These are phyloP conservation scores for Gynandropsis gynandra DNA, from an alignment of 345 rosid genomes.

Conservation along the genomic window DNA sequence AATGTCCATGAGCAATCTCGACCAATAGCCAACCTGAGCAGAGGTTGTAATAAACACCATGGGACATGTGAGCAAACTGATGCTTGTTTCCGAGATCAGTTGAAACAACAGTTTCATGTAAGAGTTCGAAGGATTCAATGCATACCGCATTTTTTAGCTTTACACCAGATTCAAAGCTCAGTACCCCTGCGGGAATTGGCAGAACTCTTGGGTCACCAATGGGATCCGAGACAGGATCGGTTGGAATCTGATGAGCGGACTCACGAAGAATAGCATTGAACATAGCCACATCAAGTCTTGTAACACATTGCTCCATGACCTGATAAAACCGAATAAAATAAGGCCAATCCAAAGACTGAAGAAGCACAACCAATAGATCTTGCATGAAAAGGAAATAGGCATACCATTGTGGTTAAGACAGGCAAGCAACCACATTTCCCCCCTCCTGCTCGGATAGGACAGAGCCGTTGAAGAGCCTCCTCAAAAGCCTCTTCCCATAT, in stretches of 20 bases:
- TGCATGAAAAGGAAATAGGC: slow-evolving; percentile 1
- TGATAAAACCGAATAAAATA: slow-evolving; percentile 38
- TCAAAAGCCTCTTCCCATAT: slow-evolving; percentile 79
- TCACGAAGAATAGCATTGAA: slow-evolving; percentile 96
- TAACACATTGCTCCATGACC: slow-evolving; percentile 86
- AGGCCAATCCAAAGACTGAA: slow-evolving; percentile 26
- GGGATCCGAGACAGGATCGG: slow-evolving; percentile 85
- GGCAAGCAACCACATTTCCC: slow-evolving; percentile 83
- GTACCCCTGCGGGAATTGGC: slow-evolving; percentile 92
- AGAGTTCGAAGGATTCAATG: neutral
- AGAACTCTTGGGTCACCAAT: slow-evolving; percentile 75
- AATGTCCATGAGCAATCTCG: slow-evolving; percentile 67
- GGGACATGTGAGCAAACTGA: neutral
- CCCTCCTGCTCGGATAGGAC: slow-evolving; percentile 75
- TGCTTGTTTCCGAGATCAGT: slow-evolving; percentile 10
- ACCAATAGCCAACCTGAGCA: slow-evolving; percentile 86
- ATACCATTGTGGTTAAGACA: slow-evolving; percentile 62
- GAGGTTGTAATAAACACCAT: slow-evolving; percentile 8
- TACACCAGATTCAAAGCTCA: slow-evolving; percentile 98
- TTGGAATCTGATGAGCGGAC: slow-evolving; percentile 84
- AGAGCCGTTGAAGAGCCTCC: slow-evolving; percentile 66
- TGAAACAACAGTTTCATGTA: neutral
- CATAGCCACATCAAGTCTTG: slow-evolving; percentile 91
- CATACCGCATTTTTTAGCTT: slow-evolving; percentile 83
- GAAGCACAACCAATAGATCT: slow-evolving; percentile 9